phyloP scores from a whole-genome alignment of 257 asterid species.

The Salvia rosmarinus region DNA sequence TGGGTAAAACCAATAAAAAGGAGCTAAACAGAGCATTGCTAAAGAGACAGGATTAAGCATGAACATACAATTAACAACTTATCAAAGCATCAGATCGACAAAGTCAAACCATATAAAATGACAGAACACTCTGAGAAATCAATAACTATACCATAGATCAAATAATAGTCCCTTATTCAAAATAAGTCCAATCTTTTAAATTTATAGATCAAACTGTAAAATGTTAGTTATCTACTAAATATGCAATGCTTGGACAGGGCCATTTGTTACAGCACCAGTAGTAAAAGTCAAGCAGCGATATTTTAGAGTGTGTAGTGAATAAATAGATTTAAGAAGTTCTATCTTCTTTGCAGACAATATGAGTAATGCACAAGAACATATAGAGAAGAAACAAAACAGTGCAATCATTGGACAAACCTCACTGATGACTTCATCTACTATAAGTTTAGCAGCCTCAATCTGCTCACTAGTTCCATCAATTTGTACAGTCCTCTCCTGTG shows the following conservation, averaged over 20 bases:
- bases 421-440: slow-evolving; percentile 80
- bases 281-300: neutral
- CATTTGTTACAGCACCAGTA: neutral
- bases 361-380: slow-evolving; percentile 11
- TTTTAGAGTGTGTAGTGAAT: neutral
- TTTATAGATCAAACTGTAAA: neutral
- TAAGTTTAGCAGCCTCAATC: slow-evolving; percentile 81
- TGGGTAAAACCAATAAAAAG: neutral
- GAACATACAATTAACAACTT: neutral
- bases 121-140: neutral
- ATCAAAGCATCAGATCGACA: neutral
- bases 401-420: slow-evolving; percentile 72
- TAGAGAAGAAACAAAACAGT: neutral
- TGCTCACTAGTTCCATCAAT: slow-evolving; percentile 89
- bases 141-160: neutral
- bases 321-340: neutral
- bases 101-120: neutral
- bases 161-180: neutral
- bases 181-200: neutral
- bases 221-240: neutral
- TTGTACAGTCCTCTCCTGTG: slow-evolving; percentile 84
- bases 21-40: neutral
- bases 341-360: neutral
- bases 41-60: slow-evolving; percentile 1
- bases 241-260: neutral